Percentiles rank a stretch among this genome's conserved stretches.
These are phyloP conservation scores for Paramyrothecium sp. DNA, from an alignment of 2,329 filamentous ascomycete species.

Conservation along the genomic window DNA sequence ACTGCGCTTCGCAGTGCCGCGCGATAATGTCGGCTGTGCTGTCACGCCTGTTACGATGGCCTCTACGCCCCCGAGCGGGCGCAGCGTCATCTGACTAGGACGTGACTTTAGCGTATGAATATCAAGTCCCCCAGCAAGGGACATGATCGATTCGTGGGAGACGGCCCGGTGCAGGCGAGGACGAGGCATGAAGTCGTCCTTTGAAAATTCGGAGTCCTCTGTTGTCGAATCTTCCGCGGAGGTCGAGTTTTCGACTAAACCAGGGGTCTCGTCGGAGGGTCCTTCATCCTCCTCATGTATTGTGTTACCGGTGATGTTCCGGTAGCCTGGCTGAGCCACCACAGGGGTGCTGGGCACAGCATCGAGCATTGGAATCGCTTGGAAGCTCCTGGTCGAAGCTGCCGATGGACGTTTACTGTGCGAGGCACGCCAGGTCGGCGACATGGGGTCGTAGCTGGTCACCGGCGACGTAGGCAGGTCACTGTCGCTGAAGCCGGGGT, in stretches of 20 bases:
- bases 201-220: slow-evolving; percentile 25
- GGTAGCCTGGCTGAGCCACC: slow-evolving; percentile 12
- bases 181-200: slow-evolving; percentile 34
- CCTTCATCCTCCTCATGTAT: slow-evolving; percentile 40
- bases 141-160: slow-evolving; percentile 89
- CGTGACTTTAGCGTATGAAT: slow-evolving; percentile 78
- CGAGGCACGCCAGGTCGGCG: slow-evolving; percentile 51
- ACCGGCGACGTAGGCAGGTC: slow-evolving; percentile 81
- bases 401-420: slow-evolving; percentile 59
- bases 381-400: slow-evolving; percentile 51
- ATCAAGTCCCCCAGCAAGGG: slow-evolving; percentile 82
- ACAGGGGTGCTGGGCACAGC: slow-evolving; percentile 23
- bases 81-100: slow-evolving; percentile 70
- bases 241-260: slow-evolving; percentile 21
- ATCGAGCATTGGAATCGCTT: slow-evolving; percentile 34
- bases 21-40: slow-evolving; percentile 57
- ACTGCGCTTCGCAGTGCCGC: slow-evolving; percentile 43
- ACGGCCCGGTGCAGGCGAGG: slow-evolving; percentile 60
- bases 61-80: slow-evolving; percentile 51
- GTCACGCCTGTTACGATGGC: slow-evolving; percentile 58
- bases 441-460: slow-evolving; percentile 69
- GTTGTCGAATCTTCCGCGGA: slow-evolving; percentile 33
- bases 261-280: slow-evolving; percentile 19
- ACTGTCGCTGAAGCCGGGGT: slow-evolving; percentile 56
- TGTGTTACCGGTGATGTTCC: slow-evolving; percentile 22